phyloP scores from a whole-genome alignment of 495 filamentous ascomycete species.

The Alectoria sarmentosa region DNA sequence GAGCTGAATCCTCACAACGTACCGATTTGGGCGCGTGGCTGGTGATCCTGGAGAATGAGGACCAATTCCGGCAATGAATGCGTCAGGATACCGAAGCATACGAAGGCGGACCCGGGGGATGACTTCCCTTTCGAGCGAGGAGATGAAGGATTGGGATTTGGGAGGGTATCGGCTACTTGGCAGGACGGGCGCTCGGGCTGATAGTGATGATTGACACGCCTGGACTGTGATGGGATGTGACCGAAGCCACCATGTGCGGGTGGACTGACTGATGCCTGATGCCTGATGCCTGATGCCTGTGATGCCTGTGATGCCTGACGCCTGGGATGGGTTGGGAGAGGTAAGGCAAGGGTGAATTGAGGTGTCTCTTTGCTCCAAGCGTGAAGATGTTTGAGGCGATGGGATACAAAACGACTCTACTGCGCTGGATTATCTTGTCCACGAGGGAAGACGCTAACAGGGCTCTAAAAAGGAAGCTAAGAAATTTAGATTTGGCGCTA shows the following conservation, averaged over 20 bases:
- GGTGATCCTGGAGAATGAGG: background rate
- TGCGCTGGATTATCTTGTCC: background rate
- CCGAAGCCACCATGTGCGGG: conserved; percentile 5
- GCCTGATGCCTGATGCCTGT: too few relatives aligned
- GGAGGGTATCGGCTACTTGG: background rate
- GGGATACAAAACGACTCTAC: background rate
- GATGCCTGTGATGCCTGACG: background rate
- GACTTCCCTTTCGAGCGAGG: background rate
- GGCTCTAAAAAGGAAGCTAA: background rate
- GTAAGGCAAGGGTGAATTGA: too few relatives aligned
- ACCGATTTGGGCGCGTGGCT: background rate
- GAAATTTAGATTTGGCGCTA: background rate
- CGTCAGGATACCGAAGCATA: background rate
- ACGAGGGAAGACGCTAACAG: background rate
- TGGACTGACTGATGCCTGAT: too few relatives aligned
- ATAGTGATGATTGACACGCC: conserved; percentile 2
- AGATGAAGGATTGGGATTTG: background rate
- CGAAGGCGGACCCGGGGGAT: conserved; percentile 5
- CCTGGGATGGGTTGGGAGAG: background rate
- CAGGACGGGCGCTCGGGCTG: background rate
- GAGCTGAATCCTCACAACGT: background rate
- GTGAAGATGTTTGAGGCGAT: too few relatives aligned
- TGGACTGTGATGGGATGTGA: background rate
- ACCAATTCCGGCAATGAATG: background rate
- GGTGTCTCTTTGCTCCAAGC: too few relatives aligned